Conservation (phyloP, 2,329 filamentous ascomycete species). For the Aurifilum marmelostoma region DNA sequence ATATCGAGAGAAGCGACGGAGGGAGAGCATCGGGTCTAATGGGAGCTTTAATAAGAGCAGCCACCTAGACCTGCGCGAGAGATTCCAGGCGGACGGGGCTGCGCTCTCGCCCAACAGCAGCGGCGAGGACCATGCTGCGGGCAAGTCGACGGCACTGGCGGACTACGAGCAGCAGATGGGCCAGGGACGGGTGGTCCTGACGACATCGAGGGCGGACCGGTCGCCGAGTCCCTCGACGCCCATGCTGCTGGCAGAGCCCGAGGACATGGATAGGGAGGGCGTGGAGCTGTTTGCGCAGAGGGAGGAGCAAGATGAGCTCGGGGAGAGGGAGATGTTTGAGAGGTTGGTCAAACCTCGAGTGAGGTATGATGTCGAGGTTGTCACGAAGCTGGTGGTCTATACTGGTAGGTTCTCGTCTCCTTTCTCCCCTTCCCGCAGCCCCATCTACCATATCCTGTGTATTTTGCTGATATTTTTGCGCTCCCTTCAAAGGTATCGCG, state of each 20-base stretch:
- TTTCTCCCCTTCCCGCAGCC: background rate
- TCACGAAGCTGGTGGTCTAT: conserved; percentile 96
- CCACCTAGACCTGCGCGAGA: conserved; percentile 45
- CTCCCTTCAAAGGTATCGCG: conserved; percentile 73
- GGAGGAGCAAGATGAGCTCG: conserved; percentile 54
- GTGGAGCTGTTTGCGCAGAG: conserved; percentile 27
- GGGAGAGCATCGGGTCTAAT: conserved; percentile 59
- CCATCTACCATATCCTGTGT: too few species aligned
- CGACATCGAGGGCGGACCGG: conserved; percentile 32
- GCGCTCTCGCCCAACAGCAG: conserved; percentile 28
- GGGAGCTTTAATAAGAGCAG: conserved; percentile 50
- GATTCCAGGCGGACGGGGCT: conserved; percentile 35
- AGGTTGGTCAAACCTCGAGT: conserved; percentile 84
- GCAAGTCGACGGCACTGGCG: conserved; percentile 47
- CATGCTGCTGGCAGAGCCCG: conserved; percentile 27
- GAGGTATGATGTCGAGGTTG: conserved; percentile 96
- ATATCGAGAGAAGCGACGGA: conserved; percentile 71
- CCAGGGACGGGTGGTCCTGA: conserved; percentile 55
- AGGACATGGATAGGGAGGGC: conserved; percentile 40
- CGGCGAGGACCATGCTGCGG: conserved; percentile 39
- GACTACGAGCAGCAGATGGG: conserved; percentile 78
- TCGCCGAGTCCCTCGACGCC: conserved; percentile 31
- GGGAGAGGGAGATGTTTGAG: conserved; percentile 81
- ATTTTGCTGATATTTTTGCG: background rate
- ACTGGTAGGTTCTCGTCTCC: conserved; percentile 62